Percentiles rank a stretch among this genome's conserved stretches.
Evolutionary conservation across 2,329 filamentous ascomycete species (phyloP).

Genomic region (Cryphonectria carpinicola): DNA sequence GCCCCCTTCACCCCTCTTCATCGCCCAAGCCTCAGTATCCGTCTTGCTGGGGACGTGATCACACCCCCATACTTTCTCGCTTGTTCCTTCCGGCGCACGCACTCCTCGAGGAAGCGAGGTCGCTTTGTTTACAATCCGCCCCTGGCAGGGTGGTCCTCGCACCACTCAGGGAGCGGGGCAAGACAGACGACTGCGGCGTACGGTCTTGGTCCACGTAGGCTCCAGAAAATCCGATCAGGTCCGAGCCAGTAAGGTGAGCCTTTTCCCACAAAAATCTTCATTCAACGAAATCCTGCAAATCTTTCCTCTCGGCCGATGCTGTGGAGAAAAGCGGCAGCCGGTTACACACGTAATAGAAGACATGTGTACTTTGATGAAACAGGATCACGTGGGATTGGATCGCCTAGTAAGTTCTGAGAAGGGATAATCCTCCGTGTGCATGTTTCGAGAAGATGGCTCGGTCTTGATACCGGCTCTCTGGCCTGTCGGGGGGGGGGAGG

Average conservation of each 20-base stretch:
- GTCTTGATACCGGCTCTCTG: not conserved
- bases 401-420: not conserved
- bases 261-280: not conserved
- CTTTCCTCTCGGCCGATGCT: not conserved
- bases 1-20: not conserved
- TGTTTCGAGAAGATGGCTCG: not conserved
- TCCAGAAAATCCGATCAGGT: not conserved
- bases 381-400: not conserved
- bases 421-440: not conserved
- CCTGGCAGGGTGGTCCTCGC: not conserved
- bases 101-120: not conserved
- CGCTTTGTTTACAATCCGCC: not conserved
- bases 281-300: not conserved
- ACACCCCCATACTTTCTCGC: not conserved
- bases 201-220: not conserved
- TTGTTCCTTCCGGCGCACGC: not conserved
- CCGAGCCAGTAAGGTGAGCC: not conserved
- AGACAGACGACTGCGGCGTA: not conserved
- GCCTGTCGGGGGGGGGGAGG: too few species aligned
- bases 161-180: not conserved
- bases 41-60: not conserved
- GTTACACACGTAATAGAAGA: not conserved
- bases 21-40: not conserved
- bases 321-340: not conserved
- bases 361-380: not conserved